Base-by-base conservation (phyloP, 352 stramenopile species). In the Globisporangium spinosum region DNA sequence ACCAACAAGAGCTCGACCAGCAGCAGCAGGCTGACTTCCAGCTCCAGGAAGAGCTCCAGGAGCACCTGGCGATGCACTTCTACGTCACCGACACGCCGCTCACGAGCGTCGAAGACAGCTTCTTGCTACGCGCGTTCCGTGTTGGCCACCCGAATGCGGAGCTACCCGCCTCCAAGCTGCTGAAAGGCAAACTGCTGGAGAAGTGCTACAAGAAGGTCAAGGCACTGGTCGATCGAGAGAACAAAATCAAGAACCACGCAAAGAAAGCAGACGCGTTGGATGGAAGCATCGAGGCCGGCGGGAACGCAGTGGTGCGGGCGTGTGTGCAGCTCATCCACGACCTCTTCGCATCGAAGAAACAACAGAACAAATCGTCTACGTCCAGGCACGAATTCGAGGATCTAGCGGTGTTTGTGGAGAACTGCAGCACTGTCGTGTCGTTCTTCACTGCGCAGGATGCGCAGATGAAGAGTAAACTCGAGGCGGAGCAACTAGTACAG, bases 1-100 rank as follows among this genome's bases (percentile, higher is more conserved):
- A 57, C 17, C n/a, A 32, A 29, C 20, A 58, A 23, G 10, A 57
- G 20, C 17, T 40, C 43, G 43, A 29, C 5, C 25, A 13, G 5
- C 12, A 29, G 13, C 27, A n/a, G 12, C 61, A 51, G 15, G 20
- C 49, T 20, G n/a, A 38, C 22, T 2, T 72, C 17, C 22, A 34
- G 3, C 61, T 70, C 15, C 53, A 65, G 17, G 13, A 20, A 7
- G 27, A 29, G 35, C 22, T 75, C 22, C 23, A 35, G 1, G 65
- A 72, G 34, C 54, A 62, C 17, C 40, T 78, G 23, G 70, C 73
- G 15, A 75, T 79, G 65, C 69, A 77, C 68, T 68, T 77, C 17
- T 77, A 74, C 65, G 47, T 61, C 25, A 73, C 70, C 1, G 70
- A 55, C 38, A 22, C 63, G 10, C 51, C 68, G 13, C 60, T 73